Conservation (phyloP, 1,139 yeast genomes). For the Pneumocystis jirovecii region DNA sequence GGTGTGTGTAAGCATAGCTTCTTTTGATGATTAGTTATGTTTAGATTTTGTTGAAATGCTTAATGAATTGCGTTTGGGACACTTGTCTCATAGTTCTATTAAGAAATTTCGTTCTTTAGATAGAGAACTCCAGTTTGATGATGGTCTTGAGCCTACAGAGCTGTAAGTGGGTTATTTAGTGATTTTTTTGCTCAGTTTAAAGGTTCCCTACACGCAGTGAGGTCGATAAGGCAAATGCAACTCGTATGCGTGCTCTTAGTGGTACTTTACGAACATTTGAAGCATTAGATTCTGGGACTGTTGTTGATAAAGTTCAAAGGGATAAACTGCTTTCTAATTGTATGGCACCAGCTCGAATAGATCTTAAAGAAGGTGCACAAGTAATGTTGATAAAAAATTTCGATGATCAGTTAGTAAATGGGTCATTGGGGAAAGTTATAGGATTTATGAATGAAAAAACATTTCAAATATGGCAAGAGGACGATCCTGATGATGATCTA, state of each 20-base stretch:
- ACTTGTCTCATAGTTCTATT: conserved; percentile 40
- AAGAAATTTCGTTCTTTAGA: conserved; percentile 39
- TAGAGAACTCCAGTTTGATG: conserved; percentile 43
- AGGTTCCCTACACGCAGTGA: conserved; percentile 63
- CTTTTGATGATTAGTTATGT: neutral
- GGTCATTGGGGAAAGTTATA: conserved; percentile 73
- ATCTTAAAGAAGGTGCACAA: conserved; percentile 70
- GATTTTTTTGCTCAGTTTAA: neutral
- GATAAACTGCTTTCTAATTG: conserved; percentile 39
- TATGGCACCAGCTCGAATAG: conserved; percentile 51
- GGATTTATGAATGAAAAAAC: conserved; percentile 55
- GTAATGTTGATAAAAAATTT: conserved; percentile 92
- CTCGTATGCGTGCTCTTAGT: conserved; percentile 37
- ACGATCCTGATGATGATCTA: conserved; percentile 8
- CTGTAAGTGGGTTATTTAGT: conserved; percentile 20
- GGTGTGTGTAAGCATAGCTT: conserved; percentile 18
- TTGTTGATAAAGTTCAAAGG: conserved; percentile 28
- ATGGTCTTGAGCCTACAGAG: conserved; percentile 75
- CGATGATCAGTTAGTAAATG: conserved; percentile 79
- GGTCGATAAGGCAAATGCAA: conserved; percentile 63
- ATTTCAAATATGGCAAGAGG: conserved; percentile 22
- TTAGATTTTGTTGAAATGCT: conserved; percentile 59
- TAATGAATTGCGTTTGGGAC: conserved; percentile 72
- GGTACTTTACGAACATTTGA: conserved; percentile 36
- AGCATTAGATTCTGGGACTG: conserved; percentile 50